A percentile compares a stretch with the other conserved stretches of the same genome.
Conservation (phyloP, 768 basidiomycete genomes). For the Tulasnella sp. region DNA sequence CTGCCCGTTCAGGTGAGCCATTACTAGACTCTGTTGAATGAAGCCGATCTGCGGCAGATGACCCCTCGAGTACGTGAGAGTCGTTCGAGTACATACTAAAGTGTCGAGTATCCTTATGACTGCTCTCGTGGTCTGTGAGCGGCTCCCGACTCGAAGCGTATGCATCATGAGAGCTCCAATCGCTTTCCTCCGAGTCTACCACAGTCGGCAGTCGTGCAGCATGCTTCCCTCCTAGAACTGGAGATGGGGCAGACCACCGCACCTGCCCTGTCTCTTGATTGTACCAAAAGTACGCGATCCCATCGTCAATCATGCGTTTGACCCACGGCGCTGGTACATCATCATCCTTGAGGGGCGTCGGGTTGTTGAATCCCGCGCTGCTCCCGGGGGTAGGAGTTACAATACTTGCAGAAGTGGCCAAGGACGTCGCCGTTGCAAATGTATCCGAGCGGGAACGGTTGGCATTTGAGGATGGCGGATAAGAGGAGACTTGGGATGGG, state of each 20-base stretch:
- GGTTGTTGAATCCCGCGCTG: not conserved
- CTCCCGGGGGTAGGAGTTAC: not conserved
- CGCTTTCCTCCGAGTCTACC: conserved; percentile 11
- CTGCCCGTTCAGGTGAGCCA: conserved; percentile 3
- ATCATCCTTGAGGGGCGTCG: conserved; percentile 1
- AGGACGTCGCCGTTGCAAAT: not conserved
- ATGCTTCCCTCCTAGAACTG: not conserved
- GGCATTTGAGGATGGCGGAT: not conserved
- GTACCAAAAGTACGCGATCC: conserved; percentile 65
- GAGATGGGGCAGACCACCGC: conserved; percentile 53
- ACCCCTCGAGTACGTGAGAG: conserved; percentile 46
- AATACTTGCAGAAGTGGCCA: not conserved
- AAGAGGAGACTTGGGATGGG: not conserved
- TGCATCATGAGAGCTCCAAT: conserved; percentile 10
- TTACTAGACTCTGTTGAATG: not conserved
- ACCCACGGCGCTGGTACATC: conserved; percentile 67
- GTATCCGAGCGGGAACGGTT: conserved; percentile 12
- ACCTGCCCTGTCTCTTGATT: conserved; percentile 60
- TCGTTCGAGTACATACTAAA: conserved; percentile 70
- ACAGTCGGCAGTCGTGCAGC: not conserved
- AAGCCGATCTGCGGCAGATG: conserved; percentile 1
- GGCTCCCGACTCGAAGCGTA: not conserved
- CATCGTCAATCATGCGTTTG: conserved; percentile 69
- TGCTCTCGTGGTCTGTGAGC: not conserved
- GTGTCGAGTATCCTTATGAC: conserved; percentile 23